A percentile compares a stretch with the other conserved stretches of the same genome.
phyloP scores from a whole-genome alignment of 805 yeast genomes.

The Saccharomyces jurei region DNA sequence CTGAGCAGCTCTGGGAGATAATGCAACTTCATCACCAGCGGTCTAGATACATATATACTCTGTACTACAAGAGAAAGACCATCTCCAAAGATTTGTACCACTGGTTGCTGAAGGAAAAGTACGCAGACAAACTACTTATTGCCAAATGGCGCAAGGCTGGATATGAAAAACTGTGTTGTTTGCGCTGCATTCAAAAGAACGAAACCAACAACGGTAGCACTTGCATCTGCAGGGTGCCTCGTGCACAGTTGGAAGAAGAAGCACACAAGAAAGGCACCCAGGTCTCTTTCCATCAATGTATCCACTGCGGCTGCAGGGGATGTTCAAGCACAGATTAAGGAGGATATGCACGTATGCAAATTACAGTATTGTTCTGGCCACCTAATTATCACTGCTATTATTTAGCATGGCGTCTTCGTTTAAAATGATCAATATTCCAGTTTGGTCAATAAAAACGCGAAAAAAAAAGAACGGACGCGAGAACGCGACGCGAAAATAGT shows the following conservation, averaged over 20 bases:
- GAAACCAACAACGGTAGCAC: constrained; percentile 60
- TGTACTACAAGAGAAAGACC: constrained; percentile 62
- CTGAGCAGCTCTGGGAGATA: constrained; percentile 62
- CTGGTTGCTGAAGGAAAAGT: constrained; percentile 60
- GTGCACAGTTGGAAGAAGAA: constrained; percentile 38
- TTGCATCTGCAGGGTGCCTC: constrained; percentile 83
- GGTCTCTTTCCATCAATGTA: constrained; percentile 44
- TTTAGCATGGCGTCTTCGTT: not conserved
- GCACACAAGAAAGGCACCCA: constrained; percentile 16
- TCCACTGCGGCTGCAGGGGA: constrained; percentile 80
- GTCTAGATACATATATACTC: constrained; percentile 64
- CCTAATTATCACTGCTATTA: not conserved
- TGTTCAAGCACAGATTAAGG: constrained; percentile 66
- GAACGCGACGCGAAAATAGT: not conserved
- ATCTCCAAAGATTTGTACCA: constrained; percentile 63
- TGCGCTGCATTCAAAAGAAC: constrained; percentile 59
- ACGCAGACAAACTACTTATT: constrained; percentile 60
- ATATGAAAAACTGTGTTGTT: constrained; percentile 78
- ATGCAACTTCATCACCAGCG: constrained; percentile 64
- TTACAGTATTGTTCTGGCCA: not conserved
- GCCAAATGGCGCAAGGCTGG: constrained; percentile 85
- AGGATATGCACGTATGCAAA: not conserved
- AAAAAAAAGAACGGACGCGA: not conserved
- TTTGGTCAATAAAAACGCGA: not conserved
- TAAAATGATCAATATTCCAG: not conserved